These are phyloP conservation scores for Luffa aegyptiaca DNA, from an alignment of 306 rosid genomes.

Conservation along the genomic window DNA sequence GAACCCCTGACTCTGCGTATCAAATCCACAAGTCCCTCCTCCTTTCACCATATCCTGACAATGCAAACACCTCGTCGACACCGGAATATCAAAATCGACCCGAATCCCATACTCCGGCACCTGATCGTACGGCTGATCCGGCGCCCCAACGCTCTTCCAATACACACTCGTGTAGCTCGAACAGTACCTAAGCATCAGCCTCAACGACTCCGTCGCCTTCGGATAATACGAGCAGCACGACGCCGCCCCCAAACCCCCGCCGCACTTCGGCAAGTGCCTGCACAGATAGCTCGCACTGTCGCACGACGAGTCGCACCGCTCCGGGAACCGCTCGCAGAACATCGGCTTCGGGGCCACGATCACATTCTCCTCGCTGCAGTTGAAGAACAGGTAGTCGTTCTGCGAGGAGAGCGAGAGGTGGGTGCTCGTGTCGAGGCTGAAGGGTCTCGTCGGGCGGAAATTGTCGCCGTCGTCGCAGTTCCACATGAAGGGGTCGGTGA, in stretches of 20 bases:
- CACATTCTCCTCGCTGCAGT: slow-evolving; percentile 62
- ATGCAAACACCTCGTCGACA: slow-evolving; percentile 67
- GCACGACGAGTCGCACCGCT: slow-evolving; percentile 80
- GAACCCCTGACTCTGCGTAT: slow-evolving; percentile 40
- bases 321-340: slow-evolving; percentile 82
- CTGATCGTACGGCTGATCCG: slow-evolving; percentile 69
- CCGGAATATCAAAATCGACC: slow-evolving; percentile 76
- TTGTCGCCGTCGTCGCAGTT: slow-evolving; percentile 55
- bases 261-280: slow-evolving; percentile 70
- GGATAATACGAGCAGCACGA: slow-evolving; percentile 92
- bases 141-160: slow-evolving; percentile 71
- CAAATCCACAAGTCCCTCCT: slow-evolving; percentile 85
- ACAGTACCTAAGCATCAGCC: slow-evolving; percentile 81
- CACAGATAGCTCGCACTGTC: slow-evolving; percentile 85
- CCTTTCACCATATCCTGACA: slow-evolving; percentile 75
- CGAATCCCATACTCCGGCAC: slow-evolving; percentile 83
- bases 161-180: slow-evolving; percentile 72
- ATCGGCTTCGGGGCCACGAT: slow-evolving; percentile 74
- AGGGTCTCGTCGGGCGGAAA: slow-evolving; percentile 68
- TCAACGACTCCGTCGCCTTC: slow-evolving; percentile 67
- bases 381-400: slow-evolving; percentile 87
- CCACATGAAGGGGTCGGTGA: slow-evolving; percentile 92
- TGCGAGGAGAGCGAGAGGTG: slow-evolving; percentile 59
- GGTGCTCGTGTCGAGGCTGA: slow-evolving; percentile 73
- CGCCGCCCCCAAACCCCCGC: slow-evolving; percentile 28